Percentiles rank a stretch among this genome's conserved stretches.
These are phyloP conservation scores for Acrocalymma vagum DNA, from an alignment of 2,329 filamentous ascomycete species.

Conservation along the genomic window DNA sequence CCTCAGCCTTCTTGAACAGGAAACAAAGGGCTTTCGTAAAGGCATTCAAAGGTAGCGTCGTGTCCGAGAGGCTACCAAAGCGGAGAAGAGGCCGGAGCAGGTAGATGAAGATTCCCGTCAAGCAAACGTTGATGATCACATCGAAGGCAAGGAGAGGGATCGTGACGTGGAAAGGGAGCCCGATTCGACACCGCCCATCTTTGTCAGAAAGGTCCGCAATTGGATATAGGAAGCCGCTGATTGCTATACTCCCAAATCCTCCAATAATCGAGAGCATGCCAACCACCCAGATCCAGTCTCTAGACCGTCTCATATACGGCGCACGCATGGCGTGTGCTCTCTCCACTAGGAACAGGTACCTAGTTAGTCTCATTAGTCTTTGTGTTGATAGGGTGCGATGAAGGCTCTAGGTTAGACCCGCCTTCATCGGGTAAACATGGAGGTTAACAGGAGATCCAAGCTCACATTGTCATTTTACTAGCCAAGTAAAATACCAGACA, in stretches of 20 bases:
- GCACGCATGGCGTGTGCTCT: constrained; percentile 49
- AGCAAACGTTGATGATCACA: constrained; percentile 46
- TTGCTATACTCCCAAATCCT: constrained; percentile 40
- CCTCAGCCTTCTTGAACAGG: constrained; percentile 12
- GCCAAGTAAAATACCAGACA: constrained; percentile 50
- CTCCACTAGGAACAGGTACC: constrained; percentile 54
- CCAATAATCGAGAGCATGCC: constrained; percentile 32
- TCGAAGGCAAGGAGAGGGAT: constrained; percentile 50
- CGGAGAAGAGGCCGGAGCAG: constrained; percentile 43
- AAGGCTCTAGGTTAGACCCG: too few species aligned
- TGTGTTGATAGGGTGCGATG: constrained; percentile 12
- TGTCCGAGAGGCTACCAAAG: constrained; percentile 13
- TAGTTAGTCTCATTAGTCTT: constrained; percentile 12
- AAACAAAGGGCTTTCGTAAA: constrained; percentile 23
- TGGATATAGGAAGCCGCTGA: constrained; percentile 40
- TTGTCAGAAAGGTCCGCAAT: constrained; percentile 35
- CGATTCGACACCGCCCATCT: constrained; percentile 50
- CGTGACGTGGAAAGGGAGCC: constrained; percentile 45
- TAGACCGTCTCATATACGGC: constrained; percentile 36
- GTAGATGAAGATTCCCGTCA: constrained; percentile 50
- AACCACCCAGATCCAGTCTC: constrained; percentile 46
- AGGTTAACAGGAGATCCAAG: background rate
- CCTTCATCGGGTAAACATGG: background rate
- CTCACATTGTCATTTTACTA: constrained; percentile 37
- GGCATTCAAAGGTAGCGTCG: constrained; percentile 17